Conservation (phyloP, 306 rosid species). For the Cicer chorassanicum region DNA sequence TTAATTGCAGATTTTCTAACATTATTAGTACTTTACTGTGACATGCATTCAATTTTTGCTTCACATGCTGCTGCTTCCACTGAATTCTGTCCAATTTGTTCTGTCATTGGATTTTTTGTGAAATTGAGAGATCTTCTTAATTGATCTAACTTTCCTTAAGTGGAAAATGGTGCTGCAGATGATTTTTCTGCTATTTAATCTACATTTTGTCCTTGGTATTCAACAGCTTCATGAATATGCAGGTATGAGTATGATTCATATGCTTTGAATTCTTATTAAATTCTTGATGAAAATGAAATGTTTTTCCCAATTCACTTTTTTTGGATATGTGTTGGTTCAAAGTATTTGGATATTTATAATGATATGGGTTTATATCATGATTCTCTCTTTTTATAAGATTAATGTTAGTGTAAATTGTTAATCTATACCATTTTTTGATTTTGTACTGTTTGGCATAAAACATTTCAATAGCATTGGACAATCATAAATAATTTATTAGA, state of each 20-base stretch:
- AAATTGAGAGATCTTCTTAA: constrained; percentile 51
- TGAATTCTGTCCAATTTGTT: constrained; percentile 42
- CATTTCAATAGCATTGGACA: constrained; percentile 30
- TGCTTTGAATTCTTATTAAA: constrained; percentile 29
- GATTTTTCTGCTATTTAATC: constrained; percentile 55
- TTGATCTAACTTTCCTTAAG: constrained; percentile 48
- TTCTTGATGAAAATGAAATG: constrained; percentile 10
- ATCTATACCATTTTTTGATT: background rate
- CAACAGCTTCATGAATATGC: constrained; percentile 60
- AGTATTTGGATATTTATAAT: constrained; percentile 27
- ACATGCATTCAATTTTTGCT: constrained; percentile 51
- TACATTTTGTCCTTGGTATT: constrained; percentile 53
- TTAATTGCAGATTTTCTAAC: constrained; percentile 42
- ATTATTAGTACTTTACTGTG: constrained; percentile 42
- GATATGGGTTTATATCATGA: background rate
- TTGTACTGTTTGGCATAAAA: background rate
- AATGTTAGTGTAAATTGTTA: background rate
- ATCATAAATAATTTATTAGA: background rate
- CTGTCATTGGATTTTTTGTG: constrained; percentile 43
- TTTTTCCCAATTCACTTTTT: background rate
- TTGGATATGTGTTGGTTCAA: background rate
- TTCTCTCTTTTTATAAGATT: background rate
- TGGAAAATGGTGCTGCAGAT: constrained; percentile 58
- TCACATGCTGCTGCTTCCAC: constrained; percentile 48
- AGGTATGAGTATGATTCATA: constrained; percentile 63